Conservation (phyloP, 2,329 filamentous ascomycete genomes). For the Pseudogymnoascus sp. region DNA sequence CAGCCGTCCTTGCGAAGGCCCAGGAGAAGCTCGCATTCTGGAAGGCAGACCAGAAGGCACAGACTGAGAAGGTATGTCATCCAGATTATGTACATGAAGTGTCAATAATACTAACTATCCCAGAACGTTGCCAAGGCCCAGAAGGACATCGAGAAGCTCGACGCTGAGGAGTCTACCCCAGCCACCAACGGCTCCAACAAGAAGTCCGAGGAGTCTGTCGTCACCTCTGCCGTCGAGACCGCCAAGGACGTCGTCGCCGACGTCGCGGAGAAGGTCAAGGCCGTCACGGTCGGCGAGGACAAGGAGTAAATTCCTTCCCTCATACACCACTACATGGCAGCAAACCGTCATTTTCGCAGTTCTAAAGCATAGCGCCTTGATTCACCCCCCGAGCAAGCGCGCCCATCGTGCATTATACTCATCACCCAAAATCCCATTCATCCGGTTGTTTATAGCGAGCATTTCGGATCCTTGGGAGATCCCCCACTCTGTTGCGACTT, state of each 20-base stretch:
- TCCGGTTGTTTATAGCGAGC: constrained; percentile 1
- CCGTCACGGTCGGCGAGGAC: constrained; percentile 50
- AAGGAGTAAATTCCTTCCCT: constrained; percentile 25
- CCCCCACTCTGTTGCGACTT: constrained; percentile 4
- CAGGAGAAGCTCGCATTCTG: constrained; percentile 85
- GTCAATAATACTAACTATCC: constrained; percentile 28
- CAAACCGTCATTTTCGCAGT: not conserved
- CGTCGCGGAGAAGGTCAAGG: constrained; percentile 51
- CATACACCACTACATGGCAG: not conserved
- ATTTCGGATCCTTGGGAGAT: constrained; percentile 6
- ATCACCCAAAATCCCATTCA: not conserved
- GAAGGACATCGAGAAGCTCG: constrained; percentile 86
- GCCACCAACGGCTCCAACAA: constrained; percentile 24
- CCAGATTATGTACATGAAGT: not conserved
- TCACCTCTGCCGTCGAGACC: constrained; percentile 23
- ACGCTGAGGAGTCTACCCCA: constrained; percentile 53
- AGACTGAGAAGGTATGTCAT: constrained; percentile 72
- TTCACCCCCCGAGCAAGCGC: not conserved
- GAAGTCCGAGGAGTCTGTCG: not conserved
- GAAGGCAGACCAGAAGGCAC: constrained; percentile 81
- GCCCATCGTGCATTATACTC: not conserved
- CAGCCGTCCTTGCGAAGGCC: constrained; percentile 75
- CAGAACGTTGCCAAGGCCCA: constrained; percentile 96
- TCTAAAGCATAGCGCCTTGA: not conserved
- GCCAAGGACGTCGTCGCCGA: constrained; percentile 49